These are phyloP conservation scores for Pluteus cervinus DNA, from an alignment of 768 basidiomycete species.

Conservation along the genomic window DNA sequence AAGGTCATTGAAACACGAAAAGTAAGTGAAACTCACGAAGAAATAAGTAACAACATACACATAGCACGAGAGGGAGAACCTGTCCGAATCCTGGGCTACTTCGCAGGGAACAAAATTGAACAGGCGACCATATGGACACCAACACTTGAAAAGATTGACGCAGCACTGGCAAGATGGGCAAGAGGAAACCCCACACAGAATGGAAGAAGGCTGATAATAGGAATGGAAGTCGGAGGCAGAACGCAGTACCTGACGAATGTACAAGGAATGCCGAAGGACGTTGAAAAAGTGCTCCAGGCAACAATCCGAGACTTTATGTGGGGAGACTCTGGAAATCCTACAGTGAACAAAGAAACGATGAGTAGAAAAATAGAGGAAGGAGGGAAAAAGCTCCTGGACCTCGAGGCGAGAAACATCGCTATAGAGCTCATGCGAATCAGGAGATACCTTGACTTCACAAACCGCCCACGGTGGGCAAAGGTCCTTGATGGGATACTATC, in stretches of 20 bases:
- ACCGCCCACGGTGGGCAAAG: conserved; percentile 20
- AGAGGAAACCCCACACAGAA: conserved; percentile 21
- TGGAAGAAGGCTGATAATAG: conserved; percentile 17
- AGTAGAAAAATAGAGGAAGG: conserved; percentile 11
- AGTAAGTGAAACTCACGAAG: neutral
- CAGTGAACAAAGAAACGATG: conserved; percentile 12
- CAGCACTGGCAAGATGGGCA: conserved; percentile 15
- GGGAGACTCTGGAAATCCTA: conserved; percentile 8
- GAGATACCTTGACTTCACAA: conserved; percentile 11
- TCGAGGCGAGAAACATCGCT: conserved; percentile 16
- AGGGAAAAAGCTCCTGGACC: conserved; percentile 14
- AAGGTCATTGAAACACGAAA: conserved; percentile 7
- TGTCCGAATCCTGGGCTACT: conserved; percentile 24
- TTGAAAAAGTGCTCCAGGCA: conserved; percentile 15
- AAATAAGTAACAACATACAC: conserved; percentile 13
- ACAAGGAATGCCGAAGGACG: conserved; percentile 20
- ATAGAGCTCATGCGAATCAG: conserved; percentile 18
- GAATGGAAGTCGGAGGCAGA: conserved; percentile 15
- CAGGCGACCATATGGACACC: conserved; percentile 18
- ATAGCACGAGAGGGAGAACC: conserved; percentile 22
- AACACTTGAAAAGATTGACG: conserved; percentile 18
- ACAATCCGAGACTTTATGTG: conserved; percentile 21
- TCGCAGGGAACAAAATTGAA: conserved; percentile 21
- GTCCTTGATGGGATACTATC: conserved; percentile 20
- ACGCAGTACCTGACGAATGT: conserved; percentile 19